Evolutionary conservation across 805 yeast genomes (phyloP), one percentile per base, ranked within the genome.

Genomic region (Myxozyma neotropica): DNA sequence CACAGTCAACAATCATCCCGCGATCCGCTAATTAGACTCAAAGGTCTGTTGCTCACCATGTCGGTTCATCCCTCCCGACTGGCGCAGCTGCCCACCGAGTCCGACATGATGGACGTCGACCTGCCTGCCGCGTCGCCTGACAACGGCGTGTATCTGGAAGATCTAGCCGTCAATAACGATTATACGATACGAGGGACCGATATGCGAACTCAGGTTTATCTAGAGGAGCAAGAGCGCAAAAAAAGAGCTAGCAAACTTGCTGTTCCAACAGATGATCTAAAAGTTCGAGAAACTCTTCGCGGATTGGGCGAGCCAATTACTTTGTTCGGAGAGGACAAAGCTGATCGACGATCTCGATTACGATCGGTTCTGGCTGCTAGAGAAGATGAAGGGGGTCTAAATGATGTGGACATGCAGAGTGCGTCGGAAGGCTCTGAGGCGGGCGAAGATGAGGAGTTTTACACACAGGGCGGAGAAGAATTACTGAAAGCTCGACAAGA

Each of bases 361-460:
- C 75, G 80, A 4, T 72, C 76, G 40, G 67, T 82, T 6, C 67
- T 87, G 15, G 58, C 58, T 17, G 66, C 55, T 17, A 49, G 63
- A 17, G 71, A 67, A 2, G 65, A 68, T 19, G 66, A 63, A 61
- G 21, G 67, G 4, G 47, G 38, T 19, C 36, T 38, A 38, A 57
- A 31, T 6, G 55, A 44, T 31, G 59, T 45, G 6, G 61, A 56
- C 19, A 56, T 48, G 23, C 63, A 49, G n/a, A 63, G 53, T 15
- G 72, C 57, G 8, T 67, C 54, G 13, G 72, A 62, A 2, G 73
- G 67, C 1, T 77, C 71, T 5, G 79, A 73, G 0, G 82, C 75
- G 2, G 84, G 78, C 0, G 86, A 83, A 8, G 86, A 88, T 13
- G 95, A 86, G 52, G 96, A 90, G 60, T 91, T 87, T 69, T 90